Percentiles rank a stretch among this genome's conserved stretches.
phyloP scores from a whole-genome alignment of 345 rosid species.

The Aquilaria sinensis region DNA sequence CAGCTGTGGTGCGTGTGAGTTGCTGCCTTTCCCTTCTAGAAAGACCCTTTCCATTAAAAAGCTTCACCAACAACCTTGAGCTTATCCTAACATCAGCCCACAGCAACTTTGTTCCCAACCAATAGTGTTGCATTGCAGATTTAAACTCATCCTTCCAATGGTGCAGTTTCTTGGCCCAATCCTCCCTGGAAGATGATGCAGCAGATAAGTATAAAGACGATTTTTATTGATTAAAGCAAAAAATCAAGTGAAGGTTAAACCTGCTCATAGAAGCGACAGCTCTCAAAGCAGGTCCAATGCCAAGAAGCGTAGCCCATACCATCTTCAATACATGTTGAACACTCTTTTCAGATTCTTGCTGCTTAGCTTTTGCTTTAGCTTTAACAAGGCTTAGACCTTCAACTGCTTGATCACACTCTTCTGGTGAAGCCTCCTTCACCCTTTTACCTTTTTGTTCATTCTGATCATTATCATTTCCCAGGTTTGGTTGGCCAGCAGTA shows the following conservation, averaged over 20 bases:
- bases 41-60: conserved; percentile 84
- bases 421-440: conserved; percentile 82
- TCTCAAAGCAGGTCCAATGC: conserved; percentile 91
- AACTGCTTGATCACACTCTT: conserved; percentile 95
- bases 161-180: conserved; percentile 81
- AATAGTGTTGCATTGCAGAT: conserved; percentile 86
- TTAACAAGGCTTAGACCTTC: conserved; percentile 76
- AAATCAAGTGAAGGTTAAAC: conserved; percentile 28
- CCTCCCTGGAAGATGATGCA: conserved; percentile 53
- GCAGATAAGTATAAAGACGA: conserved; percentile 10
- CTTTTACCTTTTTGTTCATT: conserved; percentile 42
- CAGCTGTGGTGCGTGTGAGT: conserved; percentile 77
- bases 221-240: conserved; percentile 13
- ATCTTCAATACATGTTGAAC: conserved; percentile 44
- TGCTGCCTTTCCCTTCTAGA: conserved; percentile 88
- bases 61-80: conserved; percentile 78
- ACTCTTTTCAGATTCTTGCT: conserved; percentile 59
- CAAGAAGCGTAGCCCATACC: conserved; percentile 54
- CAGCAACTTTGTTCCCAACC: conserved; percentile 86
- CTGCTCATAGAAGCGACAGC: conserved; percentile 96
- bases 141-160: conserved; percentile 92
- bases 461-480: conserved; percentile 26
- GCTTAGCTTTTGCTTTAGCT: conserved; percentile 88
- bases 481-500: conserved; percentile 49
- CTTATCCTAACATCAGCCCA: conserved; percentile 93